These are phyloP conservation scores for Parietaria judaica DNA, from an alignment of 306 rosid species.

Conservation along the genomic window DNA sequence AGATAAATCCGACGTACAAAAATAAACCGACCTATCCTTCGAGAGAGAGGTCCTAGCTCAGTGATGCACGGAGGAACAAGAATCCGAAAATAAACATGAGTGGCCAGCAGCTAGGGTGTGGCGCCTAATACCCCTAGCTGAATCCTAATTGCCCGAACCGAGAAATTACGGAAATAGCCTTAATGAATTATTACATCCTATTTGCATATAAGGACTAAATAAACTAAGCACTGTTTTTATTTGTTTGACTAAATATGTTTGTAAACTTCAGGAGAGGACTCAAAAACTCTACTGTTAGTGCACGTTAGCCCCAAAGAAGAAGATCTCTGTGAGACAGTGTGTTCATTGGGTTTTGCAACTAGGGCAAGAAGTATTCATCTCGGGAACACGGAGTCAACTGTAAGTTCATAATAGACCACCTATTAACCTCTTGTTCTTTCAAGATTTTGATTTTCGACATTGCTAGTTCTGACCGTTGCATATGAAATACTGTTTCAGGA, in stretches of 20 bases:
- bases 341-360: slow-evolving; percentile 32
- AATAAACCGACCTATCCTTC: too few relatives aligned
- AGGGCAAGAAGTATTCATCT: slow-evolving; percentile 30
- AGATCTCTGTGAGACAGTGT: slow-evolving; percentile 33
- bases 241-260: slow-evolving; percentile 4
- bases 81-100: too few relatives aligned
- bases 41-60: too few relatives aligned
- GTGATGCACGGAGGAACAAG: too few relatives aligned
- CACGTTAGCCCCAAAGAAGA: slow-evolving; percentile 36
- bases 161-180: too few relatives aligned
- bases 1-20: too few relatives aligned
- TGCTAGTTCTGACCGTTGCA: slow-evolving; percentile 4
- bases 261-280: slow-evolving; percentile 28
- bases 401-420: slow-evolving; percentile 11
- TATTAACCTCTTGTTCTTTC: too few relatives aligned
- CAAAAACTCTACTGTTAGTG: slow-evolving; percentile 36
- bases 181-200: too few relatives aligned
- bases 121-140: too few relatives aligned
- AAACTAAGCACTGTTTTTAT: neutral
- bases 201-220: too few relatives aligned
- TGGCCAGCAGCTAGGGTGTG: too few relatives aligned
- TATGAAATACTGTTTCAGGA: slow-evolving; percentile 20
- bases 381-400: slow-evolving; percentile 20
- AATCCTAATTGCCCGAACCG: too few relatives aligned
- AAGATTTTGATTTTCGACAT: neutral